Percentiles rank a stretch among this genome's conserved stretches.
Evolutionary conservation across 2,329 filamentous ascomycete species (phyloP).

Genomic region (Chrysoporthe austroafricana): DNA sequence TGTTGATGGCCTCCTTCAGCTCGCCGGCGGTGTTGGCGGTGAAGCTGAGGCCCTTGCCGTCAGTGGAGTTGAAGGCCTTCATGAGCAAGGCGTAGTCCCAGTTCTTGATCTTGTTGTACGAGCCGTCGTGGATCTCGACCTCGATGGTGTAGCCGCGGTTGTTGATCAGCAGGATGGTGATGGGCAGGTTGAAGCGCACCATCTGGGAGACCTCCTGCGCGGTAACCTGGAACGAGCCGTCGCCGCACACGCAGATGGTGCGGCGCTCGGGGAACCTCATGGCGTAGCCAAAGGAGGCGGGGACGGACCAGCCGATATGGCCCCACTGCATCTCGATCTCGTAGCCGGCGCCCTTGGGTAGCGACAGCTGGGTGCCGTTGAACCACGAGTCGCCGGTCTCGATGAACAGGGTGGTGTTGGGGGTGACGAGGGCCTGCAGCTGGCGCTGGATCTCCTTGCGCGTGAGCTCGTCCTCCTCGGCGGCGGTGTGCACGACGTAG

Average conservation of each 20-base stretch:
- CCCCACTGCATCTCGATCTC: constrained; percentile 40
- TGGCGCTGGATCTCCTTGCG: constrained; percentile 35
- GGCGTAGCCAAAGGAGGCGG: constrained; percentile 35
- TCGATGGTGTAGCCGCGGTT: constrained; percentile 46
- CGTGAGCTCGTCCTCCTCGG: constrained; percentile 30
- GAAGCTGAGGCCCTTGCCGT: constrained; percentile 33
- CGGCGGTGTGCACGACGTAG: constrained; percentile 27
- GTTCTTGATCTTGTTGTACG: constrained; percentile 40
- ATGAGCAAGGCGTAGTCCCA: constrained; percentile 37
- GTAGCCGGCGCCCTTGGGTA: constrained; percentile 34
- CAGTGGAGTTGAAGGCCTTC: constrained; percentile 33
- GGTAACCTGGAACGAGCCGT: constrained; percentile 43
- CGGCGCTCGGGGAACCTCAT: constrained; percentile 32
- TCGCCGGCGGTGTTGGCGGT: constrained; percentile 33
- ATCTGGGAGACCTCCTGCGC: constrained; percentile 43
- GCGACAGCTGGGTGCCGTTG: constrained; percentile 35
- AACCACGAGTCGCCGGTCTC: constrained; percentile 38
- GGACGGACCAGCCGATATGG: constrained; percentile 37
- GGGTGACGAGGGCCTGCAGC: constrained; percentile 32
- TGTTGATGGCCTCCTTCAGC: constrained; percentile 31
- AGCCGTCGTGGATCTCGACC: constrained; percentile 42
- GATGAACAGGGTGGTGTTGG: constrained; percentile 33
- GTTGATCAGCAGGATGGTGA: constrained; percentile 41
- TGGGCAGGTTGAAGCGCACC: constrained; percentile 38
- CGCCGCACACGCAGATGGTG: constrained; percentile 40